Evolutionary conservation across 1,139 yeast genomes (phyloP), one percentile per base, ranked within the genome.

Genomic region (Williopsis jadinii): DNA sequence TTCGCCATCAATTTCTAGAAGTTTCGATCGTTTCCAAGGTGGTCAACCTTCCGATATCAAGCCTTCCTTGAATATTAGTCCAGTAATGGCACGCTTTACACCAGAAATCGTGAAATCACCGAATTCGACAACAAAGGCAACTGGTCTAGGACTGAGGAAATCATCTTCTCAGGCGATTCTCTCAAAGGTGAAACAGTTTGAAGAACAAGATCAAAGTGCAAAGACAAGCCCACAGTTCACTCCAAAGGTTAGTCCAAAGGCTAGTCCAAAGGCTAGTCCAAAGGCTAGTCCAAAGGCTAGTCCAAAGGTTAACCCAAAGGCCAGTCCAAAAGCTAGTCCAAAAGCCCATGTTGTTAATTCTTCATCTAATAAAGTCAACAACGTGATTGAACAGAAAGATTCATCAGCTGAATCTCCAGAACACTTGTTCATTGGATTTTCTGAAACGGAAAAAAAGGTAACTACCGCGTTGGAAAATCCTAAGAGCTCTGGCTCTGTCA

Each of bases 171-270:
- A 49, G 11, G 55, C 52, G 31, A 56, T 60, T n/a, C 42, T 59
- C 35, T 55, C 60, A 5, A 55, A 53, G 38, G 59, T 59, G 29
- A 58, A 49, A 44, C 62, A 56, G 40, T 56, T 59, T 41, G 64
- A 60, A 32, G 55, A 56, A 33, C 54, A 48, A 24, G 38, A 40
- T 9, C 42, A 46, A 9, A 40, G 50, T 1, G 45, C 42, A 12
- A 37, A 39, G 10, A 40, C 56, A 13, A 48, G 54, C 0, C 50
- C 53, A 10, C 43, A 8, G 42, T 57, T 2, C 5, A 28, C 30
- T 8, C 30, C 30, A 28, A n/a, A 11, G 11, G 5, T n/a, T 11
- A 28, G 30, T 8, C 30, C 30, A 28, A 19, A 19, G 24, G 6
- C 6, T 19, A 19, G 24, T 19, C 24, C 24, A 19, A 19, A 19